Evolutionary conservation across 2,329 filamentous ascomycete species (phyloP).

Genomic region (Xylaria sp.): DNA sequence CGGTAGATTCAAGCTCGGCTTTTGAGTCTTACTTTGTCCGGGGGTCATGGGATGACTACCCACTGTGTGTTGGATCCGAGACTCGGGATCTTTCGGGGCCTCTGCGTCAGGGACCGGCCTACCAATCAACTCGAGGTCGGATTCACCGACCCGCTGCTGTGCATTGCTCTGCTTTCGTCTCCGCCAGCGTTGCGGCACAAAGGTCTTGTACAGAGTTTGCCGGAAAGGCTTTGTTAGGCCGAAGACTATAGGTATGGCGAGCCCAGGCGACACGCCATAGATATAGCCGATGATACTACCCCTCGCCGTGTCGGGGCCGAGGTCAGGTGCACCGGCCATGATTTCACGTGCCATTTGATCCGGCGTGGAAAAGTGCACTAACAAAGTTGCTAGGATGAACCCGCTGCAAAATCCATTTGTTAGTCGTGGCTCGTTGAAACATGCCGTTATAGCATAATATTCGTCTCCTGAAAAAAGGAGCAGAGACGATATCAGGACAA

Average conservation of each 20-base stretch:
- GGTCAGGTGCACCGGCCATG: not conserved
- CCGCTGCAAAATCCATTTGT: not conserved
- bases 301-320: not conserved
- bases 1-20: not conserved
- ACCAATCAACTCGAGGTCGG: not conserved
- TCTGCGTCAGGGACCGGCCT: not conserved
- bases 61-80: not conserved
- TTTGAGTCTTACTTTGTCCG: not conserved
- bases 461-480: not conserved
- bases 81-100: not conserved
- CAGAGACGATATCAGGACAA: not conserved
- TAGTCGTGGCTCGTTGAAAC: not conserved
- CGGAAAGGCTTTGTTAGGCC: constrained; percentile 1
- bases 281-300: constrained; percentile 1
- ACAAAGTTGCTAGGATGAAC: not conserved
- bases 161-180: not conserved
- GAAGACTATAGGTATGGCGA: constrained; percentile 2
- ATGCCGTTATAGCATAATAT: not conserved
- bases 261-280: not conserved
- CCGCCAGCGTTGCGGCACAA: not conserved
- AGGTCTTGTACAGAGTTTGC: not conserved
- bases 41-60: not conserved
- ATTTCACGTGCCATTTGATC: not conserved
- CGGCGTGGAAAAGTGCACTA: not conserved
- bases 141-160: not conserved